Evolutionary conservation across 768 basidiomycete species (phyloP).

Genomic region (Tephrocybe sp.): DNA sequence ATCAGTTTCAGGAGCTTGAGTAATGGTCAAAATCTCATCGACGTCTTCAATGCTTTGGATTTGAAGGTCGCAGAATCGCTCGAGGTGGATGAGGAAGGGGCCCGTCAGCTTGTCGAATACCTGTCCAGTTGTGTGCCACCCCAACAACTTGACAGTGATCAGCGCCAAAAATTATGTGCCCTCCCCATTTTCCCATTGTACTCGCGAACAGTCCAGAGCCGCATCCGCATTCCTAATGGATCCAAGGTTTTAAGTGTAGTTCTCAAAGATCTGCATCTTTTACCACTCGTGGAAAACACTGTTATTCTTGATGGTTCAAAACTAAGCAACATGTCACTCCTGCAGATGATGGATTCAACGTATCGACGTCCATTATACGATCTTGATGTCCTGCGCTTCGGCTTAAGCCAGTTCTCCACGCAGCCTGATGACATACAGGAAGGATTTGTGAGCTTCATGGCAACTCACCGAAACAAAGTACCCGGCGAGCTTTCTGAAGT

Average conservation of each 20-base stretch:
- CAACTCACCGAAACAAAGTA: conserved; percentile 19
- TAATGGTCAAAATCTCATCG: conserved; percentile 25
- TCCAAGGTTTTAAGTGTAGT: not conserved
- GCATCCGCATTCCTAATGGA: conserved; percentile 4
- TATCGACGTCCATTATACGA: conserved; percentile 17
- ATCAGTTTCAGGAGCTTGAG: conserved; percentile 18
- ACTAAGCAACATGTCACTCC: conserved; percentile 14
- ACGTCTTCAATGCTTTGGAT: conserved; percentile 28
- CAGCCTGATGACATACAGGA: conserved; percentile 27
- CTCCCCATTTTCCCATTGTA: conserved; percentile 6
- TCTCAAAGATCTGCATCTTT: conserved; percentile 26
- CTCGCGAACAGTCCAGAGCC: not conserved
- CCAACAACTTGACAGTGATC: not conserved
- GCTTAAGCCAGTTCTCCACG: conserved; percentile 26
- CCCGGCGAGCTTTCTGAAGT: conserved; percentile 23
- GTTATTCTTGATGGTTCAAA: conserved; percentile 29
- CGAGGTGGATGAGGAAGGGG: not conserved
- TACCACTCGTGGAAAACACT: conserved; percentile 20
- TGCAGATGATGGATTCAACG: conserved; percentile 25
- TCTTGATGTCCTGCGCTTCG: conserved; percentile 25
- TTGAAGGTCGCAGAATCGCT: not conserved
- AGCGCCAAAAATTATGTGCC: conserved; percentile 5
- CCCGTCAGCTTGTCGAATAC: not conserved
- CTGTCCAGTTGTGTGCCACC: not conserved
- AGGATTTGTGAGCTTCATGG: conserved; percentile 28